These are phyloP conservation scores for Agrostemma githago DNA, from an alignment of 148 eudicot species.

Conservation along the genomic window DNA sequence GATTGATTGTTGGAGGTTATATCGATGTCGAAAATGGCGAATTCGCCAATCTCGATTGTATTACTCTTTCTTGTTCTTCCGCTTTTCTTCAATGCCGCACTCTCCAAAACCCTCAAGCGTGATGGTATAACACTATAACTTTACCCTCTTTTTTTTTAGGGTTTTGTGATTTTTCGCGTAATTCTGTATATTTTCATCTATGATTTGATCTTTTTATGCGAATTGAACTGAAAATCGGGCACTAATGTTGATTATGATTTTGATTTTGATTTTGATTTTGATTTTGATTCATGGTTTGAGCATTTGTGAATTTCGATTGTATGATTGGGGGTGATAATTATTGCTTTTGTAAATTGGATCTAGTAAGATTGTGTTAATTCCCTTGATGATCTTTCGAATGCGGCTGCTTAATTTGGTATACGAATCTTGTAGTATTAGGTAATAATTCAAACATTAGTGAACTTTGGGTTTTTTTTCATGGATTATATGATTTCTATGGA, in stretches of 20 bases:
- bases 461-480: neutral
- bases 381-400: too few species aligned
- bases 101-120: slow-evolving; percentile 56
- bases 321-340: neutral
- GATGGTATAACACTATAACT: slow-evolving; percentile 33
- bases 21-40: slow-evolving; percentile 30
- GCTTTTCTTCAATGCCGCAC: slow-evolving; percentile 33
- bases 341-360: neutral
- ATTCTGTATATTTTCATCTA: neutral
- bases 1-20: neutral
- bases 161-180: neutral
- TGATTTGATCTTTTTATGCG: neutral
- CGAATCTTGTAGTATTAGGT: neutral
- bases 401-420: neutral
- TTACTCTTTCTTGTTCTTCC: slow-evolving; percentile 27
- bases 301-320: neutral
- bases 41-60: slow-evolving; percentile 19
- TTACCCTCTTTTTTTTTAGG: neutral
- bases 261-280: neutral
- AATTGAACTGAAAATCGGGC: neutral
- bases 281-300: neutral
- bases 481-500: neutral
- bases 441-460: neutral
- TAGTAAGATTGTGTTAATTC: neutral
- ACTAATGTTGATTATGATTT: neutral